A percentile compares a stretch with the other conserved stretches of the same genome.
phyloP scores from a whole-genome alignment of 208 protist species.

The Angomonas deanei region DNA sequence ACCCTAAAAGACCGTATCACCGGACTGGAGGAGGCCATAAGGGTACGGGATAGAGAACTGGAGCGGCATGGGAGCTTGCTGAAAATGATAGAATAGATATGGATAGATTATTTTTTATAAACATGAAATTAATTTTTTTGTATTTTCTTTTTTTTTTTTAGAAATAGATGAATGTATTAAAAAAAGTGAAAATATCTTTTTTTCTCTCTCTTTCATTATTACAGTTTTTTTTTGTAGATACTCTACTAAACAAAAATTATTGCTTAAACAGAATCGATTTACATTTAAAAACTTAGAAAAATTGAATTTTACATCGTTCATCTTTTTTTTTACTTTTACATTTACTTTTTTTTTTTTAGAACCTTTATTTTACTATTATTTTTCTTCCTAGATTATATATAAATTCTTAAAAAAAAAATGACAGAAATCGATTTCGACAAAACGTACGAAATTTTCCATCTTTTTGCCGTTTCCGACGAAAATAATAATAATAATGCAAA shows the following conservation, averaged over 20 bases:
- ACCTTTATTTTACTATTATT: slow-evolving; percentile 12
- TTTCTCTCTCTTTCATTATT: too few relatives aligned
- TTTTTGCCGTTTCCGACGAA: neutral
- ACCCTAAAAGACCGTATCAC: slow-evolving; percentile 60
- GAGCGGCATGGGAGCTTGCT: slow-evolving; percentile 59
- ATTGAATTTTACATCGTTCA: neutral
- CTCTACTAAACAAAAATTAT: too few relatives aligned
- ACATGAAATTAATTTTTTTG: too few relatives aligned
- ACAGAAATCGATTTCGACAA: neutral
- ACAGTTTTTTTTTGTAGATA: too few relatives aligned
- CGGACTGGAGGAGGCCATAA: slow-evolving; percentile 64
- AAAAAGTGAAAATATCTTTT: too few relatives aligned
- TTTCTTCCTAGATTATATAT: neutral
- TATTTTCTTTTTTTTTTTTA: too few relatives aligned
- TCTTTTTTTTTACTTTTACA: neutral
- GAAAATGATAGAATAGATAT: too few relatives aligned
- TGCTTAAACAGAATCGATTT: neutral
- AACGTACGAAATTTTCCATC: neutral
- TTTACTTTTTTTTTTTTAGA: slow-evolving; percentile 4
- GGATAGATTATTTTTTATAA: too few relatives aligned
- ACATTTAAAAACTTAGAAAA: neutral
- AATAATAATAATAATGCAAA: neutral
- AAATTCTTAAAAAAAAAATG: slow-evolving; percentile 1
- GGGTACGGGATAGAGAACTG: slow-evolving; percentile 64
- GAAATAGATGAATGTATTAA: too few relatives aligned